Conservation (phyloP, 2,329 filamentous ascomycete genomes). For the Cyanodermella asteris region DNA sequence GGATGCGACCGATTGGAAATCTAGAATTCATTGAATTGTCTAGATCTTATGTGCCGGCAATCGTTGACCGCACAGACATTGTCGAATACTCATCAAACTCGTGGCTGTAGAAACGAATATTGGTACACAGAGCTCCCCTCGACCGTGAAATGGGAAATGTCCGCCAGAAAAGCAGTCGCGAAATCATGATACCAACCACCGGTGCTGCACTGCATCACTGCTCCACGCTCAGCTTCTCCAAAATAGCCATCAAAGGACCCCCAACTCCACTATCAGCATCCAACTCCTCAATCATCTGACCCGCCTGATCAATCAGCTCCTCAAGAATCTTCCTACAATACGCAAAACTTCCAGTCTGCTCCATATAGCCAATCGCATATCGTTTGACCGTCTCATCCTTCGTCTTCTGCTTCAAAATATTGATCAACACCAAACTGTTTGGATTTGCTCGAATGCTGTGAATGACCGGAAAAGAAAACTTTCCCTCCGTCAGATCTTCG, state of each 20-base stretch:
- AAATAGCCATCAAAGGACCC: slow-evolving; percentile 38
- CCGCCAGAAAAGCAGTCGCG: too few relatives aligned
- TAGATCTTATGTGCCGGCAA: too few relatives aligned
- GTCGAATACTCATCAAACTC: too few relatives aligned
- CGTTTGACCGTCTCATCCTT: slow-evolving; percentile 69
- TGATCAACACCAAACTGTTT: slow-evolving; percentile 40
- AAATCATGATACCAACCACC: background rate
- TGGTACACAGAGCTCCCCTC: too few relatives aligned
- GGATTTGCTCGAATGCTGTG: slow-evolving; percentile 10
- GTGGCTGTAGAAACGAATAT: too few relatives aligned
- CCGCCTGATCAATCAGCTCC: slow-evolving; percentile 42
- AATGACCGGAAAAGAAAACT: slow-evolving; percentile 14
- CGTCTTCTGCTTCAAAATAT: slow-evolving; percentile 81
- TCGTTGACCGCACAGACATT: too few relatives aligned
- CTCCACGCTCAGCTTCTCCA: slow-evolving; percentile 40
- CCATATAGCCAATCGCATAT: slow-evolving; percentile 83
- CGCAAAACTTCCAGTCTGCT: slow-evolving; percentile 68
- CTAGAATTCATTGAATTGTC: too few relatives aligned
- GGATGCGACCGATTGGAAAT: too few relatives aligned
- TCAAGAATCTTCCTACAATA: slow-evolving; percentile 52
- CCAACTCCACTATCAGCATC: slow-evolving; percentile 38
- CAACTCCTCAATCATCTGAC: slow-evolving; percentile 39
- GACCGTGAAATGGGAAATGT: too few relatives aligned
- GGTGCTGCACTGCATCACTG: slow-evolving; percentile 1
- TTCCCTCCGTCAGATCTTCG: slow-evolving; percentile 14